Evolutionary conservation across 306 rosid species (phyloP).

Genomic region (Luffa aegyptiaca): DNA sequence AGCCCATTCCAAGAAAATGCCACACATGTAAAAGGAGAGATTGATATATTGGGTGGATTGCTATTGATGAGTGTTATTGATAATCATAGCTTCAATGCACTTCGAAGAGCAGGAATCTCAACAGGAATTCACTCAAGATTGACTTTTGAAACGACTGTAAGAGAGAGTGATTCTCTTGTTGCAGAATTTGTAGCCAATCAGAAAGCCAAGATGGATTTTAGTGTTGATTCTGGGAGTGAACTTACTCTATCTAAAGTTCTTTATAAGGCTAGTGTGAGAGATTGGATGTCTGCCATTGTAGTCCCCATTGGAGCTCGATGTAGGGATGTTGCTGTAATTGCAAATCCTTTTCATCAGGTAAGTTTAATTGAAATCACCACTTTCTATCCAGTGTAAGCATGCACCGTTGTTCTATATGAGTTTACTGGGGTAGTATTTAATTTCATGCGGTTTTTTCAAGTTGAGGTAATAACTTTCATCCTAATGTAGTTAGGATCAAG

Average conservation of each 20-base stretch:
- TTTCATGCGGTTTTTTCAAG: background rate
- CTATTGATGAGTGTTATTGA: constrained; percentile 29
- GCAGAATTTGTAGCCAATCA: constrained; percentile 60
- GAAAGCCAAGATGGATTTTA: constrained; percentile 19
- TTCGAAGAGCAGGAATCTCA: constrained; percentile 45
- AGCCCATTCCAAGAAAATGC: constrained; percentile 61
- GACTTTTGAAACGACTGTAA: constrained; percentile 51
- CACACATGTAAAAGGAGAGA: constrained; percentile 56
- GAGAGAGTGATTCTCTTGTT: constrained; percentile 41
- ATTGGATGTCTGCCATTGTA: constrained; percentile 58
- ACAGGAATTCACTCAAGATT: constrained; percentile 61
- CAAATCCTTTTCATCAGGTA: constrained; percentile 56
- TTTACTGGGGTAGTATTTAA: background rate
- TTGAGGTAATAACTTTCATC: background rate
- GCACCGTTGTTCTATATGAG: background rate
- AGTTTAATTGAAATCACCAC: background rate
- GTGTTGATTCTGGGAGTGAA: constrained; percentile 29
- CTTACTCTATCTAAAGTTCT: constrained; percentile 61
- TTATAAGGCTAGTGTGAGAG: constrained; percentile 35
- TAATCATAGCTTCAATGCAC: constrained; percentile 28
- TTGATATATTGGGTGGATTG: constrained; percentile 59
- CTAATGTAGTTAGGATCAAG: background rate
- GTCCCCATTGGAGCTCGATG: constrained; percentile 78
- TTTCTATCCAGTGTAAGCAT: background rate
- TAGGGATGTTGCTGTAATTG: constrained; percentile 53